Conservation (phyloP, 2,329 filamentous ascomycete genomes). For the Cladophialophora exuberans region DNA sequence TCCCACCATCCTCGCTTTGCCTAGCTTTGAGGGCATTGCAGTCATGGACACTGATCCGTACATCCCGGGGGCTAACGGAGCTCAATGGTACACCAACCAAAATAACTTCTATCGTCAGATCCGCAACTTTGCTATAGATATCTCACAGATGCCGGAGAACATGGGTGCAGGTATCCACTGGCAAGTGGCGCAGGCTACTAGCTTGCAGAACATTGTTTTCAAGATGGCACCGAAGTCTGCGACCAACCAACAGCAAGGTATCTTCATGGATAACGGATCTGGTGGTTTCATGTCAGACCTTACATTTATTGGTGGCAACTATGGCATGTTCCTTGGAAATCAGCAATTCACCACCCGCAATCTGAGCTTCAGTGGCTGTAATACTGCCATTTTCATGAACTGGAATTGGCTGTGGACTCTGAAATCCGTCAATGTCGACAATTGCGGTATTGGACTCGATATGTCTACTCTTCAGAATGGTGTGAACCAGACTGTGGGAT, state of each 20-base stretch:
- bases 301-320: conserved; percentile 78
- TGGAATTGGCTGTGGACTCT: conserved; percentile 91
- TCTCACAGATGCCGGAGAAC: conserved; percentile 63
- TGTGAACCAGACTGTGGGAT: conserved; percentile 76
- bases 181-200: conserved; percentile 84
- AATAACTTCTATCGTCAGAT: conserved; percentile 83
- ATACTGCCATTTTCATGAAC: conserved; percentile 84
- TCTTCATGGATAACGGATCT: conserved; percentile 82
- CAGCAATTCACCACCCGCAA: conserved; percentile 89
- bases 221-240: conserved; percentile 72
- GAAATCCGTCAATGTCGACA: conserved; percentile 74
- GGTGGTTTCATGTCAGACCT: conserved; percentile 84
- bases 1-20: conserved; percentile 74
- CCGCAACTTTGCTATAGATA: conserved; percentile 79
- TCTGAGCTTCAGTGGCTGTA: conserved; percentile 77
- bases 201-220: conserved; percentile 79
- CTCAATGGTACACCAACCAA: conserved; percentile 79
- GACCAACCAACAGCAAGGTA: conserved; percentile 71
- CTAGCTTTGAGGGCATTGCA: conserved; percentile 79
- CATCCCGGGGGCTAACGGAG: conserved; percentile 56
- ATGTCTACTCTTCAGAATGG: conserved; percentile 65
- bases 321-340: conserved; percentile 78
- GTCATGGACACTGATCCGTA: conserved; percentile 91
- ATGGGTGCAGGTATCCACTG: conserved; percentile 75
- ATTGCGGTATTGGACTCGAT: conserved; percentile 75